Percentiles rank a stretch among this genome's conserved stretches.
Evolutionary conservation across 352 stramenopile species (phyloP).

Genomic region (Globisporangium viniferum): DNA sequence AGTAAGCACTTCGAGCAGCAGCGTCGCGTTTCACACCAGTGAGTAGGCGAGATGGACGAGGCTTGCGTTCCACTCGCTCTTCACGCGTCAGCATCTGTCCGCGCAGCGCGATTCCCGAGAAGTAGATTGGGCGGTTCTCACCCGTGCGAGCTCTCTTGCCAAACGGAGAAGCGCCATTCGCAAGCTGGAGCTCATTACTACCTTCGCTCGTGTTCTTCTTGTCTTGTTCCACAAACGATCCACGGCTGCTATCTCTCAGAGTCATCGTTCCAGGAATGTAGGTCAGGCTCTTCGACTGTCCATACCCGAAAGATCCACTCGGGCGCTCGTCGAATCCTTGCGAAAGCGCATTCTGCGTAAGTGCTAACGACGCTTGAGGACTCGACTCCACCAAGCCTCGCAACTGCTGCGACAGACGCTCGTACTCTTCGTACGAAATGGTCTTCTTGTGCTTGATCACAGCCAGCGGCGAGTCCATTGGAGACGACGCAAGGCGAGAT

Average conservation of each 20-base stretch:
- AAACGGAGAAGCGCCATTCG: slow-evolving; percentile 28
- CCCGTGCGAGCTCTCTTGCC: slow-evolving; percentile 41
- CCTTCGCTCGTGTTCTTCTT: slow-evolving; percentile 23
- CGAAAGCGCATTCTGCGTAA: slow-evolving; percentile 51
- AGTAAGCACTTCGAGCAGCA: slow-evolving; percentile 63
- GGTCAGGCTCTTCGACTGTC: slow-evolving; percentile 21
- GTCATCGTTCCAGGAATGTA: slow-evolving; percentile 43
- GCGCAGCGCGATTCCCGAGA: slow-evolving; percentile 30
- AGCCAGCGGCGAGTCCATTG: slow-evolving; percentile 46
- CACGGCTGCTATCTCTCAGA: slow-evolving; percentile 7
- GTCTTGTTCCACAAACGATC: background rate
- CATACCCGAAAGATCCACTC: slow-evolving; percentile 2
- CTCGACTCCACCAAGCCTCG: slow-evolving; percentile 65
- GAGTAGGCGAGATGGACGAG: slow-evolving; percentile 66
- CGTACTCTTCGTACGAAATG: slow-evolving; percentile 76
- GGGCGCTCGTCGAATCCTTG: slow-evolving; percentile 35
- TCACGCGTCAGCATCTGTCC: slow-evolving; percentile 42
- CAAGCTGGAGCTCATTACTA: slow-evolving; percentile 24
- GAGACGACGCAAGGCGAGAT: slow-evolving; percentile 20
- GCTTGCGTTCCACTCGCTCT: slow-evolving; percentile 52
- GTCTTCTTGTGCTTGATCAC: slow-evolving; percentile 77
- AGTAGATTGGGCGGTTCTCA: slow-evolving; percentile 38
- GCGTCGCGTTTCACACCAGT: slow-evolving; percentile 63
- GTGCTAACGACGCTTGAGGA: slow-evolving; percentile 48
- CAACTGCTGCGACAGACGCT: slow-evolving; percentile 60